Evolutionary conservation across 148 eudicot genomes (phyloP).

Genomic region (Rhododendron griersonianum): DNA sequence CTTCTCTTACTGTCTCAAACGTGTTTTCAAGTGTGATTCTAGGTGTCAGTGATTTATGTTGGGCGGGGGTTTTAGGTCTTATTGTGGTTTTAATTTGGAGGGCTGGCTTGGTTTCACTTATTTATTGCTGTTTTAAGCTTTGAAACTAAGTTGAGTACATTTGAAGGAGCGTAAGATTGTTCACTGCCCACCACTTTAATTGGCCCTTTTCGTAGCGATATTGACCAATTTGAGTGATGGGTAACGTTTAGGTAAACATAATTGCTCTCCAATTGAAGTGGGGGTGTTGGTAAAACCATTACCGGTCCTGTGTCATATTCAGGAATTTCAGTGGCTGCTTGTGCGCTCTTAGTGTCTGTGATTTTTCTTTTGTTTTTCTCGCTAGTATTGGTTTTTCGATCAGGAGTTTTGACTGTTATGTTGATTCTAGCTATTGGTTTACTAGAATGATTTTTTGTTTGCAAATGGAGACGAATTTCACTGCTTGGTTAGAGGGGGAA

Average conservation of each 20-base stretch:
- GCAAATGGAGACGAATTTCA: background rate
- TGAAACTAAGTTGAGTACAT: background rate
- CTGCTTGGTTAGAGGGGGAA: background rate
- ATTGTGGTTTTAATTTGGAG: background rate
- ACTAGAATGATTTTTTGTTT: background rate
- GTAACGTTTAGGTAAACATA: background rate
- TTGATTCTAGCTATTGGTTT: background rate
- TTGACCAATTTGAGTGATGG: background rate
- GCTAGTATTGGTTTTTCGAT: background rate
- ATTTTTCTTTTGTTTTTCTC: background rate
- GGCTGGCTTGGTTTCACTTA: no score
- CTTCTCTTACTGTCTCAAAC: background rate
- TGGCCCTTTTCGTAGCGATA: background rate
- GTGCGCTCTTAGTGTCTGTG: background rate
- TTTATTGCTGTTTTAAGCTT: background rate
- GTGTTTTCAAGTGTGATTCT: background rate
- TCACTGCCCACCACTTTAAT: background rate
- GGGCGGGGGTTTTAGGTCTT: background rate
- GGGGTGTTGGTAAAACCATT: background rate
- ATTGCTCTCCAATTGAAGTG: background rate
- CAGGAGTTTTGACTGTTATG: background rate
- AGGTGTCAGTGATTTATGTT: background rate
- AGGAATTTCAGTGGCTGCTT: background rate
- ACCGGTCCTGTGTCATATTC: background rate
- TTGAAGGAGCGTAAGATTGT: background rate